These are phyloP conservation scores for Diaporthe australafricana DNA, from an alignment of 2,329 filamentous ascomycete genomes.

Conservation along the genomic window DNA sequence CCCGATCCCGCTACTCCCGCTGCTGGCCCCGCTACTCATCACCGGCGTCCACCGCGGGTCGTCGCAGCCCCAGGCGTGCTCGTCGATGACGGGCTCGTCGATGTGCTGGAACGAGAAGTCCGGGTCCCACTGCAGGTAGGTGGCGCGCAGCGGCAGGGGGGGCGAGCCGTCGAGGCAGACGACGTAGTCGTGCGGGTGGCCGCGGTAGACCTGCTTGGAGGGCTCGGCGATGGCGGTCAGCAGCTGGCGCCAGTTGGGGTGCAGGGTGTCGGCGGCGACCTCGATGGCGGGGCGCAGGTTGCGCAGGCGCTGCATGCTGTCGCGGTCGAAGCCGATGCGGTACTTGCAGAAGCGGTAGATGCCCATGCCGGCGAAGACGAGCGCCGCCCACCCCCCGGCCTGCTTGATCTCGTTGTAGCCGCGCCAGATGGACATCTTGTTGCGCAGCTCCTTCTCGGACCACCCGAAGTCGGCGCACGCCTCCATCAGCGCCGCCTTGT, in stretches of 20 bases:
- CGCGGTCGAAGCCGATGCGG: slow-evolving; percentile 62
- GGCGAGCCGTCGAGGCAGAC: slow-evolving; percentile 53
- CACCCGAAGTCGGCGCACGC: slow-evolving; percentile 65
- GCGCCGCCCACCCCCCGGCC: slow-evolving; percentile 64
- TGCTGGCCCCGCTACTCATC: neutral
- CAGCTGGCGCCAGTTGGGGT: slow-evolving; percentile 64
- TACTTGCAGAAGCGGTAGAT: slow-evolving; percentile 72
- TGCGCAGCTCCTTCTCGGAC: slow-evolving; percentile 68
- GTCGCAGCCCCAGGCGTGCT: slow-evolving; percentile 58
- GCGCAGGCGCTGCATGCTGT: slow-evolving; percentile 60
- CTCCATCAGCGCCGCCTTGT: slow-evolving; percentile 63
- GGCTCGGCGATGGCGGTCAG: slow-evolving; percentile 58
- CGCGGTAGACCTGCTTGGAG: slow-evolving; percentile 53
- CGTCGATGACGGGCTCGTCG: slow-evolving; percentile 61
- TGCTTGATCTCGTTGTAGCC: slow-evolving; percentile 70
- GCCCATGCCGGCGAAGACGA: slow-evolving; percentile 68
- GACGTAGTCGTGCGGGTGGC: slow-evolving; percentile 65
- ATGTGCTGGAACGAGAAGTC: slow-evolving; percentile 61
- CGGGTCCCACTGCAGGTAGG: slow-evolving; percentile 59
- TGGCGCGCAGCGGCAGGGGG: slow-evolving; percentile 56
- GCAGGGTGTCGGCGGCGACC: slow-evolving; percentile 63
- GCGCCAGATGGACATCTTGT: slow-evolving; percentile 62
- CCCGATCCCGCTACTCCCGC: no score
- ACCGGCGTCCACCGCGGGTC: slow-evolving; percentile 59
- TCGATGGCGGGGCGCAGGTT: slow-evolving; percentile 60